Conservation (phyloP, 2,329 filamentous ascomycete species). For the Penicillium thymicola region DNA sequence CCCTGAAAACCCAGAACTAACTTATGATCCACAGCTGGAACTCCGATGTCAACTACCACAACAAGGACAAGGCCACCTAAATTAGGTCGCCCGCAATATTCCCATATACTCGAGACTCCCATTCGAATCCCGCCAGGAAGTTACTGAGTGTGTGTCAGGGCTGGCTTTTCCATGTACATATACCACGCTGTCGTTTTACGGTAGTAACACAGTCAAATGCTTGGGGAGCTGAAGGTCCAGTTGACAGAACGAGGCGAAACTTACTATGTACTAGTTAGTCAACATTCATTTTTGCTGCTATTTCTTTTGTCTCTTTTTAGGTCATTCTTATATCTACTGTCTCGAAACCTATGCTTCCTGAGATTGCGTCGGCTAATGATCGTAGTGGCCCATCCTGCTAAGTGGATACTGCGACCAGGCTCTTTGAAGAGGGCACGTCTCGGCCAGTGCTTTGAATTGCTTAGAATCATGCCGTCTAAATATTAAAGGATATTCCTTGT, state of each 20-base stretch:
- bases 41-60: slow-evolving; percentile 91
- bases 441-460: background rate
- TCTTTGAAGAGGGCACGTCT: background rate
- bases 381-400: background rate
- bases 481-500: background rate
- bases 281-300: slow-evolving; percentile 11
- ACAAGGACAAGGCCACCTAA: slow-evolving; percentile 69
- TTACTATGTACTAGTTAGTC: slow-evolving; percentile 11
- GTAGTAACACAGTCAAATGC: slow-evolving; percentile 11
- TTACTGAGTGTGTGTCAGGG: slow-evolving; percentile 4
- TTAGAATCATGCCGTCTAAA: background rate
- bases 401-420: background rate
- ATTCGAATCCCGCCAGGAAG: slow-evolving; percentile 4
- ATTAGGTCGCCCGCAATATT: background rate
- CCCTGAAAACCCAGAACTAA: slow-evolving; percentile 13
- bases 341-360: background rate
- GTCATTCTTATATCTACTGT: background rate
- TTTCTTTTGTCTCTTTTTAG: slow-evolving; percentile 15
- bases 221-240: slow-evolving; percentile 10
- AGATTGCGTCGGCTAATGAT: background rate
- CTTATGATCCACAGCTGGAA: slow-evolving; percentile 70
- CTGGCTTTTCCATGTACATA: slow-evolving; percentile 31
- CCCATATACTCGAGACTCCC: background rate
- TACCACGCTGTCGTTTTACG: slow-evolving; percentile 22
- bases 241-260: slow-evolving; percentile 24